Base-by-base conservation (phyloP, 306 rosid genomes). In the Cyamopsis tetragonoloba region DNA sequence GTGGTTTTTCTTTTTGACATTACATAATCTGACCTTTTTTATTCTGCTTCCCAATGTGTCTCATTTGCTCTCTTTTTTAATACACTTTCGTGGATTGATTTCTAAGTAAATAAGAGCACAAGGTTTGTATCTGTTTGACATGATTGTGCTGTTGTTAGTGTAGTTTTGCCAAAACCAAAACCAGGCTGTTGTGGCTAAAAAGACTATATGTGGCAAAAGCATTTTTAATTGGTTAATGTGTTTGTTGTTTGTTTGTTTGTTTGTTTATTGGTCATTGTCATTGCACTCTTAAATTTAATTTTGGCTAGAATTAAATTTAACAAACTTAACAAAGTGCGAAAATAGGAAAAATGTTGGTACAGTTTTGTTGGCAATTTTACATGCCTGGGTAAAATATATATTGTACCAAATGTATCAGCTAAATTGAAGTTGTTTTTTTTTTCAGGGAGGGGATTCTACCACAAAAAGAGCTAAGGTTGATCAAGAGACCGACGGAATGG, bases 371-470 rank as follows among this genome's bases (percentile, higher is more conserved):
- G 4, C 15, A 46, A 54, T 44, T 34, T 17, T 14, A 41, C 15
- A 30, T 57, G 12, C 7, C 8, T 35, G 38, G 34, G 43, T 24
- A 10, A 19, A 6, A 13, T 7, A 19, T 27, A 2, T n/a, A n/a
- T 39, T 4, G n/a, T n/a, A n/a, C 46, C 4, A 4, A 26, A 18
- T 44, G 23, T 61, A 42, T 34, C 34, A 5, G 41, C 15, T 19
- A 55, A 38, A 31, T 58, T 41, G 17, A 1, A 31, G 22, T 19
- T 6, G 15, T 53, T 74, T 14, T 22, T 14, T 22, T 46, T 66
- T 70, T 61, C 34, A 92, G 98, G 87, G 85, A 18, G 88, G 82
- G 6, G 95, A 89, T 79, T 83, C 63, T 62, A 66, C 67, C 62
- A 80, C 76, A 7, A 92, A 87, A 63, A 83, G 89, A 62, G 70